Evolutionary conservation across 805 yeast genomes (phyloP).

Genomic region (Lachancea mirantina): DNA sequence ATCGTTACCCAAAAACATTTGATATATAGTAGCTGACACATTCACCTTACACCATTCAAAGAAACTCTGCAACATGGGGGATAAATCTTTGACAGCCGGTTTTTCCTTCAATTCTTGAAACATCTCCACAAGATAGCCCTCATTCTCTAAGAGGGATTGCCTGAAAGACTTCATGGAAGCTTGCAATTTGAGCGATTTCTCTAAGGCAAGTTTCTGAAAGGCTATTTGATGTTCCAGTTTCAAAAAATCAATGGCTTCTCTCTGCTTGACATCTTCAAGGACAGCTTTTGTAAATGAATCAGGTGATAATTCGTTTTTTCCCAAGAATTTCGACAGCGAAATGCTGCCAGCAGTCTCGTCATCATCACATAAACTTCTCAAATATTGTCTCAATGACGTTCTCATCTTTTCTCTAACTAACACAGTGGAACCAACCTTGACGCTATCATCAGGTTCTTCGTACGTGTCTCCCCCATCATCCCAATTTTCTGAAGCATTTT

Average conservation of each 20-base stretch:
- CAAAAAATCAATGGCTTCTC: conserved; percentile 57
- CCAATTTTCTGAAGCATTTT: conserved; percentile 8
- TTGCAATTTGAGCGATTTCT: conserved; percentile 47
- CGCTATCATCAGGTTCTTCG: conserved; percentile 23
- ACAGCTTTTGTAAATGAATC: conserved; percentile 38
- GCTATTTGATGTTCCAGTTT: conserved; percentile 55
- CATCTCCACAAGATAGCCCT: conserved; percentile 50
- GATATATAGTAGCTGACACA: conserved; percentile 76
- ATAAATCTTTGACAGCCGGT: conserved; percentile 45
- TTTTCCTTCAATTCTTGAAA: conserved; percentile 60
- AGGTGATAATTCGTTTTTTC: conserved; percentile 22
- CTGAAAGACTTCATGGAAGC: conserved; percentile 55
- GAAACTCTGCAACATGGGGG: conserved; percentile 61
- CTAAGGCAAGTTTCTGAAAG: conserved; percentile 65
- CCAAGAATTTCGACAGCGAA: conserved; percentile 47
- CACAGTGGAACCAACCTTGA: conserved; percentile 17
- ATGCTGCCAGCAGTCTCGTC: conserved; percentile 50
- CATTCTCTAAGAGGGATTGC: conserved; percentile 41
- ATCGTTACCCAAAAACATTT: conserved; percentile 73
- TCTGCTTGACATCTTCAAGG: conserved; percentile 44
- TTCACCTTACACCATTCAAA: conserved; percentile 80
- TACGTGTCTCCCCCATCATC: conserved; percentile 9
- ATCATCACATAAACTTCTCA: conserved; percentile 45
- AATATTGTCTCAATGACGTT: conserved; percentile 67
- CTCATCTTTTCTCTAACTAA: conserved; percentile 72